Base-by-base conservation (phyloP, 1,284 basidiomycete species). In the Cutaneotrichosporon sp. region DNA sequence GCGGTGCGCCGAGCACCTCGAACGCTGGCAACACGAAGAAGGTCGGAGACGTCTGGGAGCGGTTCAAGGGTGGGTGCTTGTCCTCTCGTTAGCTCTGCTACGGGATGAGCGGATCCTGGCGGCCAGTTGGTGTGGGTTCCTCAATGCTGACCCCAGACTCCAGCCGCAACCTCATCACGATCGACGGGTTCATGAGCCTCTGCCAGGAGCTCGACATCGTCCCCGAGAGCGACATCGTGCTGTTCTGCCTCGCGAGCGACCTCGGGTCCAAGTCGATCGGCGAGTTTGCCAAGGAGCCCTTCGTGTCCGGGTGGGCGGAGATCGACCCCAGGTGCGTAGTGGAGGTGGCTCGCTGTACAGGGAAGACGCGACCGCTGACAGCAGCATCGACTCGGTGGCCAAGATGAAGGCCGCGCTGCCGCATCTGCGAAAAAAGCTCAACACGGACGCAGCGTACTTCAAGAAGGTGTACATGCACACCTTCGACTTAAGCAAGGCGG, bases 391-490 rank as follows among this genome's bases (percentile, higher is more conserved):
- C 76, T 84, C 87, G 14, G 82, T 92, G 65, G 78, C 83, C 2
- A 82, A 79, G 10, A 92, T 95, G 87, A 85, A 86, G 71, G 70
- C 75, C 2, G 78, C 85, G 18, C 81, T 95, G 16, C 75, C 82
- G 1, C 81, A 79, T 33, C 80, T 95, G 60, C 83, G 87, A 45
- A 79, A 82, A 54, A 86, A 86, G 71, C 85, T 95, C 45, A 84
- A 83, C 25, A 81, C 83, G 8, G 88, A 95, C 71, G 82, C 87
- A 0, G 81, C 78, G 0, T 92, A 92, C 79, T 98, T 95, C 81
- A 86, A 85, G 66, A 86, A 87, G 66, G 91, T 97, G 11, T 99
- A 98, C 81, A 86, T 85, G 68, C 89, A 89, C 78, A 90, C 92
- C 0, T 99, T 97, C 73, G 86, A 89, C 64, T 92, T 97, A 78